Conservation (phyloP, 306 rosid species). For the Mucuna pruriens region DNA sequence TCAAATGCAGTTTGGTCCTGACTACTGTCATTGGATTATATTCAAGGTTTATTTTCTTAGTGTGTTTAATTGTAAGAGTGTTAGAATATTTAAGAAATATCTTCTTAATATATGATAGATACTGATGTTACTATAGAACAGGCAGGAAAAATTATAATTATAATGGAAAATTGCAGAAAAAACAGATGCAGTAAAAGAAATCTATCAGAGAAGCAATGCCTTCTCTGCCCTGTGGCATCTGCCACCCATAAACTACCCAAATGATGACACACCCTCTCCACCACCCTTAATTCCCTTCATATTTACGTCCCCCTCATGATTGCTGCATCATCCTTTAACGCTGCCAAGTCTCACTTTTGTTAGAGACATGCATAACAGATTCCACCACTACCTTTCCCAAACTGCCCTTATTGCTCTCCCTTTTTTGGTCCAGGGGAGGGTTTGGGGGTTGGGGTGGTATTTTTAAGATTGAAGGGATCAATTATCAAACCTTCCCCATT, state of each 20-base stretch:
- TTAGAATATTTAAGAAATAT: too few species aligned
- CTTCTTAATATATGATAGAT: neutral
- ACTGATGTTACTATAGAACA: neutral
- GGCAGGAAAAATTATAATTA: neutral
- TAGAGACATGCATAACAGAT: neutral
- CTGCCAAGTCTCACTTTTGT: neutral
- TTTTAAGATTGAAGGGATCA: neutral
- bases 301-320: neutral
- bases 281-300: neutral
- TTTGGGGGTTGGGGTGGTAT: neutral
- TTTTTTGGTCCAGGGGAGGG: neutral
- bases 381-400: neutral
- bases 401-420: neutral
- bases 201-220: neutral
- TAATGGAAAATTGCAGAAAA: neutral
- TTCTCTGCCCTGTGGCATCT: neutral
- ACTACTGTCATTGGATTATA: neutral
- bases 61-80: neutral
- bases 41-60: neutral
- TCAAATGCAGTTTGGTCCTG: neutral
- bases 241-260: neutral
- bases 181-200: neutral
- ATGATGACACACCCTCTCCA: neutral
- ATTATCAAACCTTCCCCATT: neutral
- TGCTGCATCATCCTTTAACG: neutral